Base-by-base conservation (phyloP, 2,329 filamentous ascomycete genomes). In the Trichoderma sp. region DNA sequence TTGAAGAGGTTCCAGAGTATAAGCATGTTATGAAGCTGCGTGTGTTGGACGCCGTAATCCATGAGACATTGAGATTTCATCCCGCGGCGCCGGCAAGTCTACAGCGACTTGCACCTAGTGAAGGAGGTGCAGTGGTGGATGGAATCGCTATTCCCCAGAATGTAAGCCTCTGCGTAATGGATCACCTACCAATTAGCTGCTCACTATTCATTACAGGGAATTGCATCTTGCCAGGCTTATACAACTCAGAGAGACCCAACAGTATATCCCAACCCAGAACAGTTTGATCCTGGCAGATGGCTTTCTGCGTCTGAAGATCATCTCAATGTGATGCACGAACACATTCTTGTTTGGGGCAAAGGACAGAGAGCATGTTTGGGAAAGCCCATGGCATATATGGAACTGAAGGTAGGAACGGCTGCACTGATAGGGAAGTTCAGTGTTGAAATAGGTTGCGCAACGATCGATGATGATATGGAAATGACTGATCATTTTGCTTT, bases 401-500 rank as follows among this genome's bases (percentile, higher is more conserved):
- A 69, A 21, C 28, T 69, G 7, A 60, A 61, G 15, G 26, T 60
- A 14, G 36, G 24, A 12, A 36, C 32, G 5, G 51, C 51, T 12
- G 30, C 32, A 9, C 18, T 69, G 18, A 28, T 60, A 14, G 24
- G 12, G 32, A 24, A 14, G 21, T 61, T 36, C n/a, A 36, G 24
- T 4, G 32, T 61, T 14, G n/a, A 60, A 15, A 21, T 34, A 36
- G 51, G 24, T 30, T 9, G 12, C 11, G 6, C 7, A 18, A 69
- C 32, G 12, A 57, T 32, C 30, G 65, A 69, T 14, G 51, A 69
- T 15, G 30, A 39, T 21, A 69, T 69, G 65, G 21, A 39, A 43
- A 69, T 69, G 65, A 69, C n/a, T 7, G 65, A 69, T 60, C 53
- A 69, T 69, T 69, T 69, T 39, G 21, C 36, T 8, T 24, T 28